Percentiles rank a stretch among this genome's conserved stretches.
phyloP scores from a whole-genome alignment of 2,329 filamentous ascomycete genomes.

The Hymenoscyphus fructigenus region DNA sequence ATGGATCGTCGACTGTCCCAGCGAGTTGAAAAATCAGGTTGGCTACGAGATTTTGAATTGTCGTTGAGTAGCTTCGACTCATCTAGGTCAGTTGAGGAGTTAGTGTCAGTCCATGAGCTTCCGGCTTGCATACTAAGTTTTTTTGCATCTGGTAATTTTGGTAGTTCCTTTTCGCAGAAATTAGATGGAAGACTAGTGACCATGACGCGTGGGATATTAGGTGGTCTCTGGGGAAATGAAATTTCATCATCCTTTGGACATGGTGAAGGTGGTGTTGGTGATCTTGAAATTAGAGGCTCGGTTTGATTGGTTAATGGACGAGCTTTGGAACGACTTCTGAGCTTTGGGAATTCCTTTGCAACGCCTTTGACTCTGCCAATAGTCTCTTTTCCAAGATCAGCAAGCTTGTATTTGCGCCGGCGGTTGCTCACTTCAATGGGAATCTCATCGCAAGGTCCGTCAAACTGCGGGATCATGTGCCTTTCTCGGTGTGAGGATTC shows the following conservation, averaged over 20 bases:
- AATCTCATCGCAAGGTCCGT: slow-evolving; percentile 6
- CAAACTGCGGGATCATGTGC: slow-evolving; percentile 1
- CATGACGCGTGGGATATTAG: slow-evolving; percentile 5
- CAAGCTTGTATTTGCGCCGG: slow-evolving; percentile 6
- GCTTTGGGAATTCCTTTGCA: slow-evolving; percentile 7
- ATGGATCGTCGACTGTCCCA: neutral
- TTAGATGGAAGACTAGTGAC: slow-evolving; percentile 8
- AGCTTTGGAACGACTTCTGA: neutral
- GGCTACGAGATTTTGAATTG: neutral
- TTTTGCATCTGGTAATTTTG: slow-evolving; percentile 5
- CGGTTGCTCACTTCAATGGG: neutral
- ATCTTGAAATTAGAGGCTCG: neutral
- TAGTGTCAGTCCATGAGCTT: neutral
- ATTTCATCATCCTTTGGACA: slow-evolving; percentile 6
- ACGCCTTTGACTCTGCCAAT: slow-evolving; percentile 5
- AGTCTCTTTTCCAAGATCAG: slow-evolving; percentile 6
- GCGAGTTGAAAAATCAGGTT: neutral
- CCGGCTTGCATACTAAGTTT: slow-evolving; percentile 2
- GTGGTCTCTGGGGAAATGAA: slow-evolving; percentile 1
- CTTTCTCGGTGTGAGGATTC: neutral
- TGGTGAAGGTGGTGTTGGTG: slow-evolving; percentile 4
- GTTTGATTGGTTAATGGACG: neutral
- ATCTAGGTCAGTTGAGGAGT: neutral
- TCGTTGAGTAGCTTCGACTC: slow-evolving; percentile 1
- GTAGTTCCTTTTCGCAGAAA: slow-evolving; percentile 3